Evolutionary conservation across 306 rosid genomes (phyloP).

Genomic region (Spatholobus suberectus): DNA sequence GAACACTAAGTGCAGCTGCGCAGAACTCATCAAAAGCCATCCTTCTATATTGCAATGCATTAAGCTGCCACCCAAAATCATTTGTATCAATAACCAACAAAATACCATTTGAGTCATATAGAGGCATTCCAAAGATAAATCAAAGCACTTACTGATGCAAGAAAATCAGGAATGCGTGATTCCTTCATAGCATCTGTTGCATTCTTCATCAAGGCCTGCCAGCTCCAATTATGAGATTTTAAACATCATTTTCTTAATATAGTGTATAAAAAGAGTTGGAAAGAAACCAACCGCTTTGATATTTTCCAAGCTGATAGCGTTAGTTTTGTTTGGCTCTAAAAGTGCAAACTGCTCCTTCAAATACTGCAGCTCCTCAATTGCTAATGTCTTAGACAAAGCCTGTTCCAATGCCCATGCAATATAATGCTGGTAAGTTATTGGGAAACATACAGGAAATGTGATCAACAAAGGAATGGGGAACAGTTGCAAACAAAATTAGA

Average conservation of each 20-base stretch:
- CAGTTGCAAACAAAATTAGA: neutral
- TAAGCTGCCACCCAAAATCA: constrained; percentile 65
- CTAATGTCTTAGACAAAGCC: constrained; percentile 88
- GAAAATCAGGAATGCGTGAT: constrained; percentile 71
- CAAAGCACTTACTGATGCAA: constrained; percentile 70
- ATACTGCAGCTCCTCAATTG: constrained; percentile 66
- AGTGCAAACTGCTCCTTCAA: constrained; percentile 78
- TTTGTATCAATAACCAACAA: constrained; percentile 23
- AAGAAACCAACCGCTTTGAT: constrained; percentile 79
- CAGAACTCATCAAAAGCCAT: constrained; percentile 95
- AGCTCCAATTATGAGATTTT: constrained; percentile 43
- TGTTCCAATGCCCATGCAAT: constrained; percentile 49
- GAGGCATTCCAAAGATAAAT: neutral
- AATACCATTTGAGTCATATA: neutral
- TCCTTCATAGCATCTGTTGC: constrained; percentile 97
- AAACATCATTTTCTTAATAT: constrained; percentile 28
- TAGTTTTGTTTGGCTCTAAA: constrained; percentile 81
- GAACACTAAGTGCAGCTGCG: constrained; percentile 83
- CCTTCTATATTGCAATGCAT: constrained; percentile 83
- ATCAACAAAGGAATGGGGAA: neutral
- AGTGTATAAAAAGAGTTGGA: constrained; percentile 13
- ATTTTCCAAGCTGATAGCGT: constrained; percentile 80
- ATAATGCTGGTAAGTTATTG: constrained; percentile 10
- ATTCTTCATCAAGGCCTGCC: constrained; percentile 79
- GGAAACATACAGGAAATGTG: constrained; percentile 4